Percentiles rank a stretch among this genome's conserved stretches.
These are phyloP conservation scores for Tricholoma furcatifolium DNA, from an alignment of 768 basidiomycete species.

Conservation along the genomic window DNA sequence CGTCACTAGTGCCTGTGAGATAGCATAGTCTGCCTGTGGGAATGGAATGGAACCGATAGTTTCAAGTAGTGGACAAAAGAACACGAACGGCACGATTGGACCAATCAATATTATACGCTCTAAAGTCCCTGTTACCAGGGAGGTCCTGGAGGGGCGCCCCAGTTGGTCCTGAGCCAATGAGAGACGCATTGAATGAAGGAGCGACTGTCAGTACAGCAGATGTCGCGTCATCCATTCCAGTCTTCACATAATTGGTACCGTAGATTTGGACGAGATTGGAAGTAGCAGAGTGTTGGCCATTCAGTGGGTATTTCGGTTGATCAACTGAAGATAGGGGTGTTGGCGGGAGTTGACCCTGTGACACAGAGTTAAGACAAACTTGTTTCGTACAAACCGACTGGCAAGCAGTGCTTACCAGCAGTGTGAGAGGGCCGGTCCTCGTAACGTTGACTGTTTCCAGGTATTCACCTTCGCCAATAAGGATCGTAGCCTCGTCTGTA, in stretches of 20 bases:
- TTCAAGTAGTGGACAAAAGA: not conserved
- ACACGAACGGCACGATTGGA: conserved; percentile 60
- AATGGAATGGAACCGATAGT: not conserved
- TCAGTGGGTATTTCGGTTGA: conserved; percentile 28
- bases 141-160: conserved; percentile 51
- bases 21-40: conserved; percentile 50
- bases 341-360: conserved; percentile 51
- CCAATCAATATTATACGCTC: conserved; percentile 65
- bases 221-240: conserved; percentile 51
- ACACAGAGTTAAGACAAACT: not conserved
- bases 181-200: conserved; percentile 53
- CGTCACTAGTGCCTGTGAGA: conserved; percentile 61
- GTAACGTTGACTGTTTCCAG: conserved; percentile 60
- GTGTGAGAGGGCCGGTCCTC: conserved; percentile 48
- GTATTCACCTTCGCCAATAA: conserved; percentile 59
- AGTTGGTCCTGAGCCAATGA: conserved; percentile 59
- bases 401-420: conserved; percentile 40
- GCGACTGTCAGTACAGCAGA: conserved; percentile 59
- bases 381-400: not conserved
- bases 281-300: conserved; percentile 46
- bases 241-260: conserved; percentile 41
- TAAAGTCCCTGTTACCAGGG: conserved; percentile 60
- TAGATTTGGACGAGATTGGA: conserved; percentile 58
- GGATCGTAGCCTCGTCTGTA: conserved; percentile 40
- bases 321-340: conserved; percentile 29